A percentile compares a stretch with the other conserved stretches of the same genome.
phyloP scores from a whole-genome alignment of 202 grass and related monocot species.

The Digitaria exilis region DNA sequence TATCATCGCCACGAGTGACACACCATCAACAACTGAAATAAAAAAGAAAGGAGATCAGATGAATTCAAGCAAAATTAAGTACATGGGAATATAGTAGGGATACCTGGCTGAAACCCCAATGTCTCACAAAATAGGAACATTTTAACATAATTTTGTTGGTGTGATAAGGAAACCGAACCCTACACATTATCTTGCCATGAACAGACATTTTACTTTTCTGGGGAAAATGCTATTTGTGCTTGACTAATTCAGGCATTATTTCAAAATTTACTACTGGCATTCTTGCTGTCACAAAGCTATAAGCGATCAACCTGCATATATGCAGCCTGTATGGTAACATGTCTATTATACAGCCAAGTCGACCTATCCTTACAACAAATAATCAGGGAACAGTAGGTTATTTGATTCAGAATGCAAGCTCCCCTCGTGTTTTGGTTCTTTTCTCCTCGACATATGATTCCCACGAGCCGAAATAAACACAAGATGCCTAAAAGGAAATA shows the following conservation, averaged over 20 bases:
- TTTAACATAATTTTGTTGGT: background rate
- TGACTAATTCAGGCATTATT: background rate
- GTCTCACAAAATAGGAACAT: too few relatives aligned
- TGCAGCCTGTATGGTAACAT: too few relatives aligned
- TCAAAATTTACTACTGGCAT: background rate
- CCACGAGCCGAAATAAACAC: constrained; percentile 38
- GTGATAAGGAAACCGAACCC: background rate
- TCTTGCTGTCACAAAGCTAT: too few relatives aligned
- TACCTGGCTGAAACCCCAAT: background rate
- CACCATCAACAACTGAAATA: constrained; percentile 55
- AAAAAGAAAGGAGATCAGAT: background rate
- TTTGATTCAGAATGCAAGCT: constrained; percentile 25
- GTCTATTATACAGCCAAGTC: background rate
- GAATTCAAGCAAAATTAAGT: background rate
- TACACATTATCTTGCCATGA: too few relatives aligned
- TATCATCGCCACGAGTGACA: constrained; percentile 42
- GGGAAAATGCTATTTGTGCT: background rate
- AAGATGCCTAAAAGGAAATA: constrained; percentile 45
- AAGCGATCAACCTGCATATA: background rate
- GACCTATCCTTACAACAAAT: background rate
- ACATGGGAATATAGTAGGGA: background rate
- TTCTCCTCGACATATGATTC: constrained; percentile 61
- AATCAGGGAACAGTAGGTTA: background rate
- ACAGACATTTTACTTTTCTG: background rate
- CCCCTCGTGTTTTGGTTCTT: constrained; percentile 65